Base-by-base conservation (phyloP, 345 rosid genomes). In the Fremontodendron californicum region DNA sequence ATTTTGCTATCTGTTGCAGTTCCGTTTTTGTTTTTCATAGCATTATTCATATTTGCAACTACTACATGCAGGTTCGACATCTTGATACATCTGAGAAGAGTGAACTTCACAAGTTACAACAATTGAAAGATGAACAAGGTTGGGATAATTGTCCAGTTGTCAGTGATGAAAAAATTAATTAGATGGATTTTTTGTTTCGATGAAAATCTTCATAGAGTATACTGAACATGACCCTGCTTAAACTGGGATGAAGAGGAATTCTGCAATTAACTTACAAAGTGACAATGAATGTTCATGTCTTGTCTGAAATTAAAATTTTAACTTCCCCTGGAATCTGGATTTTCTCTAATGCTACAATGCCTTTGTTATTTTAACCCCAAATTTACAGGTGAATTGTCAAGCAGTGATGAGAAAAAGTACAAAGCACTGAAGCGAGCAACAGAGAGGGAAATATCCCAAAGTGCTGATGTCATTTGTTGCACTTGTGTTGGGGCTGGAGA, bases 111-210 rank as follows among this genome's bases (percentile, higher is more conserved):
- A 96, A 96, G 87, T 85, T 96, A 81, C 99, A 96, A 73, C 99
- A 92, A 81, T 85, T 94, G 88, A 96, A 96, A 88, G 99, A 96
- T 89, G 99, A 96, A 81, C 99, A 96, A 94, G 99, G 99, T 96
- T 43, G 58, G 79, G 49, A 46, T 43, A 42, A 35, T 25, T 73
- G 8, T 51, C 64, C 48, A 6, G 73, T 27, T 69, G 13, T 45
- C 40, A 45, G 1, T 46, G 57, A 45, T 69, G 13, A 69, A 46
- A 54, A 45, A 68, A 45, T 15, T 40, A 9, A 5, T n/a, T 27
- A 7, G 16, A 10, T 13, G 35, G 35, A 8, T 7, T 29, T 29
- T 70, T 64, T n/a, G n/a, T 8, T 18, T 23, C 1, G 39, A 27
- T 27, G 9, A 46, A 70, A 70, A 18, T 29, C 3, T 29, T 46